phyloP scores from a whole-genome alignment of 164 flowering plant species.

The Stephania yunnanensis region DNA sequence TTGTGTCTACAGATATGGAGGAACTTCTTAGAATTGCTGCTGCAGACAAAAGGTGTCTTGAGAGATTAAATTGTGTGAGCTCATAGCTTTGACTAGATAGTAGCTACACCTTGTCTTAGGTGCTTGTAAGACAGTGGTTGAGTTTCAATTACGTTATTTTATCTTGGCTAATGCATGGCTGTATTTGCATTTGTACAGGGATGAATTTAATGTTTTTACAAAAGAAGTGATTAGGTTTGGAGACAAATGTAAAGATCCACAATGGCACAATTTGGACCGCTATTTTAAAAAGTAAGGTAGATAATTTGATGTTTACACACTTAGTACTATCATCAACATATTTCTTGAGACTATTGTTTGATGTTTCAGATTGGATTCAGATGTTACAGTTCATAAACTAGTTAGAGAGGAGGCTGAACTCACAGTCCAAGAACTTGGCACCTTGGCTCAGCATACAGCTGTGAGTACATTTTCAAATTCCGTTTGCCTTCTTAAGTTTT shows the following conservation, averaged over 20 bases:
- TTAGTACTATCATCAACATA: conserved; percentile 5
- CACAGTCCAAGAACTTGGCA: conserved; percentile 56
- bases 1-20: conserved; percentile 65
- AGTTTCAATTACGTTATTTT: conserved; percentile 5
- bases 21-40: conserved; percentile 74
- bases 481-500: conserved; percentile 9
- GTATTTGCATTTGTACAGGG: conserved; percentile 36
- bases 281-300: conserved; percentile 67
- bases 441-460: conserved; percentile 69
- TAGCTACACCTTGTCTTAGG: not conserved
- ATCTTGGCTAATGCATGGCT: conserved; percentile 19
- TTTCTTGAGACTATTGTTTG: conserved; percentile 5
- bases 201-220: conserved; percentile 61
- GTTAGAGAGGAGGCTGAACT: conserved; percentile 63
- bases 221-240: conserved; percentile 89
- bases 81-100: not conserved
- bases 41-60: conserved; percentile 72
- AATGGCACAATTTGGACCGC: conserved; percentile 80
- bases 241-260: conserved; percentile 88
- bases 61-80: not conserved
- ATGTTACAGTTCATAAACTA: conserved; percentile 43
- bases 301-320: not conserved
- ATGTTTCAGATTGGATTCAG: conserved; percentile 52
- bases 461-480: conserved; percentile 41
- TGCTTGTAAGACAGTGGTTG: not conserved